phyloP scores from a whole-genome alignment of 345 rosid species.

The Salix viminalis region DNA sequence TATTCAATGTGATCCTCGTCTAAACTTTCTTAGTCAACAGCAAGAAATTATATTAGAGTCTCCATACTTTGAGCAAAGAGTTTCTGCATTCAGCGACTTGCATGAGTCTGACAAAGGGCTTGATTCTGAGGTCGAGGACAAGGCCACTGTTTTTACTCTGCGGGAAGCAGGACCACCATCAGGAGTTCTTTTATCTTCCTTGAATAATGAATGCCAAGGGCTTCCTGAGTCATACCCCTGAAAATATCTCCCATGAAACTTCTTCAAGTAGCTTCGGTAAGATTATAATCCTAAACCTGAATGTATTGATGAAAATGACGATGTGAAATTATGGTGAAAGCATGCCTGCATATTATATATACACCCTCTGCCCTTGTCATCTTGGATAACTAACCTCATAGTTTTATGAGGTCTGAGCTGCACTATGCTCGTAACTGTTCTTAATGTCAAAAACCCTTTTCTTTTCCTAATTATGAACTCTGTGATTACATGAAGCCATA shows the following conservation, averaged over 20 bases:
- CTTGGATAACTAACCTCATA: not conserved
- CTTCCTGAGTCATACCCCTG: constrained; percentile 8
- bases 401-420: not conserved
- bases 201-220: constrained; percentile 12
- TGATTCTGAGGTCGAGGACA: constrained; percentile 19
- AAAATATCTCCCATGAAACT: constrained; percentile 48
- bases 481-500: not conserved
- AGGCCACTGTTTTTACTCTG: constrained; percentile 36
- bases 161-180: constrained; percentile 55
- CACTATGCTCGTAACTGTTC: not conserved
- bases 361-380: not conserved
- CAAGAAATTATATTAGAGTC: constrained; percentile 22
- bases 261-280: constrained; percentile 86
- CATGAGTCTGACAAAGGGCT: constrained; percentile 10
- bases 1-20: constrained; percentile 84
- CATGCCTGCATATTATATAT: not conserved
- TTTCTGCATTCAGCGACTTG: constrained; percentile 16
- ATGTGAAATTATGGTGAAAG: not conserved
- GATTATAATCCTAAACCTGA: not conserved
- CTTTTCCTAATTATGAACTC: not conserved
- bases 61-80: constrained; percentile 3
- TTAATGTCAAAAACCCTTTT: not conserved
- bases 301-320: not conserved
- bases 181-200: constrained; percentile 17
- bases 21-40: constrained; percentile 70